Percentiles rank a stretch among this genome's conserved stretches.
phyloP scores from a whole-genome alignment of 202 grass and related monocot species.

The Schoenoplectus tabernaemontani region DNA sequence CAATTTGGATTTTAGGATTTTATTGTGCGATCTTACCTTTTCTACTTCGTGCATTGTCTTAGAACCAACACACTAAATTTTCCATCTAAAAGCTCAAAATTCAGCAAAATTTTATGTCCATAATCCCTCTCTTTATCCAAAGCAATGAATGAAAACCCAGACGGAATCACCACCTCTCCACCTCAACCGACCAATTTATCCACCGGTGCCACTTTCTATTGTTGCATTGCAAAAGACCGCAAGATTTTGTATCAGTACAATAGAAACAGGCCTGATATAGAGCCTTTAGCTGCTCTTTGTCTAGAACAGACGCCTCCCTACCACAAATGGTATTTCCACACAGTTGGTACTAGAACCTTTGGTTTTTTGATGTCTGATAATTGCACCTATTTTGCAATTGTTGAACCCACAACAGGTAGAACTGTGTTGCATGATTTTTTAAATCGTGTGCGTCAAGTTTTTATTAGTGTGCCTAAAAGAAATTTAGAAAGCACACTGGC shows the following conservation, averaged over 20 bases:
- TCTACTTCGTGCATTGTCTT: neutral
- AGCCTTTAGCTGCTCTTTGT: constrained; percentile 38
- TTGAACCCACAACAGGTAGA: constrained; percentile 41
- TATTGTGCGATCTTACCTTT: neutral
- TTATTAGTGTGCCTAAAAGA: constrained; percentile 23
- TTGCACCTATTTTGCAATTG: constrained; percentile 63
- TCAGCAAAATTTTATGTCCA: neutral
- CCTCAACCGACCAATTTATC: neutral
- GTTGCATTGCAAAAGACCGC: constrained; percentile 37
- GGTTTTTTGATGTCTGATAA: constrained; percentile 50
- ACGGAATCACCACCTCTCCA: neutral
- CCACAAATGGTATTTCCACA: constrained; percentile 86
- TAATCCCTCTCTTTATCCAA: neutral
- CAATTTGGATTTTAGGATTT: neutral
- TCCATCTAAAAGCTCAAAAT: neutral
- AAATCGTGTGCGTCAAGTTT: constrained; percentile 37
- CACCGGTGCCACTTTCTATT: constrained; percentile 25
- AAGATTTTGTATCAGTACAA: constrained; percentile 34
- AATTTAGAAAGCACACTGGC: constrained; percentile 29
- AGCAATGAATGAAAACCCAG: constrained; percentile 1
- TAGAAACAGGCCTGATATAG: constrained; percentile 27
- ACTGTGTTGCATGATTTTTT: constrained; percentile 44
- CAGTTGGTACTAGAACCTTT: constrained; percentile 43
- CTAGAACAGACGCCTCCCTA: constrained; percentile 44
- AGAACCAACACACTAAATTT: neutral